These are phyloP conservation scores for Trypanosoma boissoni DNA, from an alignment of 208 protist genomes.

Conservation along the genomic window DNA sequence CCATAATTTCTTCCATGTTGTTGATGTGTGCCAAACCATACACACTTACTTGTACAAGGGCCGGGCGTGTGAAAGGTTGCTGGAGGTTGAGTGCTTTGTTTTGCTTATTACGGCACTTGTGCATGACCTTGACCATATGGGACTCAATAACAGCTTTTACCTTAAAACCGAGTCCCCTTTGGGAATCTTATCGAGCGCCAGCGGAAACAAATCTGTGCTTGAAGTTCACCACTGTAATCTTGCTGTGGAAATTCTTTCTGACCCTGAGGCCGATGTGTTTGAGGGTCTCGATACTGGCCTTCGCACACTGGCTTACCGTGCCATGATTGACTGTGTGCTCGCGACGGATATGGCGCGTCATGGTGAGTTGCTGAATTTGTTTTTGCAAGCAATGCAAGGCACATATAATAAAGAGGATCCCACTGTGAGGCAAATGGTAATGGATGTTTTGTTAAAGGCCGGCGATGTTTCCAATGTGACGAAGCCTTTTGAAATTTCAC, in stretches of 20 bases:
- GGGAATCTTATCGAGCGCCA: constrained; percentile 77
- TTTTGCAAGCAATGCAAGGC: constrained; percentile 22
- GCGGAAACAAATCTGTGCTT: constrained; percentile 79
- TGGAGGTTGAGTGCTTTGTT: constrained; percentile 78
- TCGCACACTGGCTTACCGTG: constrained; percentile 47
- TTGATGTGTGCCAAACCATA: constrained; percentile 80
- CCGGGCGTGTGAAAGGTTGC: constrained; percentile 47
- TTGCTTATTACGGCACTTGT: constrained; percentile 74
- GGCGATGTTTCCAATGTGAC: constrained; percentile 86
- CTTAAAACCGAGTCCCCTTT: constrained; percentile 85
- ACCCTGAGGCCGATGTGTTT: constrained; percentile 73
- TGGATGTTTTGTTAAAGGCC: constrained; percentile 82
- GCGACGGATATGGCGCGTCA: constrained; percentile 88
- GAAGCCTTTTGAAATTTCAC: constrained; percentile 82
- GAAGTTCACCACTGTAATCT: constrained; percentile 90
- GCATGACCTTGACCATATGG: constrained; percentile 89
- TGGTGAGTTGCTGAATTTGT: constrained; percentile 39
- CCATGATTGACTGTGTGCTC: constrained; percentile 81
- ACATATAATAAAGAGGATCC: constrained; percentile 36
- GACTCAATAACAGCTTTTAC: constrained; percentile 90
- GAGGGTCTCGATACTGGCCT: constrained; percentile 44
- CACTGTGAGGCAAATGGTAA: constrained; percentile 33
- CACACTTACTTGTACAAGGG: constrained; percentile 66
- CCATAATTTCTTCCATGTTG: constrained; percentile 88
- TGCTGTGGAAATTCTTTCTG: constrained; percentile 79